phyloP scores from a whole-genome alignment of 2,329 filamentous ascomycete species.

The Apiospora rasikravindrae region DNA sequence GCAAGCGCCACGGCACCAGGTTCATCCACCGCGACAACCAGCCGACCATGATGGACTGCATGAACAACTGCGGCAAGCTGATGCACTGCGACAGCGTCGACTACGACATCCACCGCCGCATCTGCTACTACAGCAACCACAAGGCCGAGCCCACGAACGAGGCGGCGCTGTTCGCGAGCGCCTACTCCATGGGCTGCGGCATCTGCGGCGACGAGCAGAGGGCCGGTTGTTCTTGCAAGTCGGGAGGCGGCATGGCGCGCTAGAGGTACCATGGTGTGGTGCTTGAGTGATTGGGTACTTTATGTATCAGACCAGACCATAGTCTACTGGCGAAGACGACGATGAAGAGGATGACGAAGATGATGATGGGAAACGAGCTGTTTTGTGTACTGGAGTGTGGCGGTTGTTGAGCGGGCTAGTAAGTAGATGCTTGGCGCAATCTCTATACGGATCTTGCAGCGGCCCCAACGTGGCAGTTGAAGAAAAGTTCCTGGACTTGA shows the following conservation, averaged over 20 bases:
- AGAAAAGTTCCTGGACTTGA: not conserved
- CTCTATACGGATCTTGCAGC: not conserved
- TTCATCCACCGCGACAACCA: not conserved
- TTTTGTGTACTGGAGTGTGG: too few relatives aligned
- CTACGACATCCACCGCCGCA: not conserved
- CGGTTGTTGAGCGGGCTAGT: not conserved
- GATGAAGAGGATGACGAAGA: too few relatives aligned
- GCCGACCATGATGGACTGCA: slow-evolving; percentile 2
- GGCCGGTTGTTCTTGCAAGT: not conserved
- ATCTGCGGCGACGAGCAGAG: not conserved
- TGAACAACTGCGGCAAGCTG: not conserved
- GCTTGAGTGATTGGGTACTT: not conserved
- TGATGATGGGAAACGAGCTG: too few relatives aligned
- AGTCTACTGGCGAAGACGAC: too few relatives aligned
- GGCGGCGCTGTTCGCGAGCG: not conserved
- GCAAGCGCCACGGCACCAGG: slow-evolving; percentile 1
- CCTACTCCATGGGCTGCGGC: slow-evolving; percentile 1
- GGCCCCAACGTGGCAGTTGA: not conserved
- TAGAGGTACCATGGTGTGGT: too few relatives aligned
- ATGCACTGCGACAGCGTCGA: slow-evolving; percentile 2
- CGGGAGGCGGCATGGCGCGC: not conserved
- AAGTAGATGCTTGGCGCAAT: not conserved
- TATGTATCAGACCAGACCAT: too few relatives aligned
- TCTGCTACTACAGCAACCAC: slow-evolving; percentile 5
- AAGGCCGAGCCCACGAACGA: not conserved